Base-by-base conservation (phyloP, 495 filamentous ascomycete species). In the Hypoxylon perforatum region DNA sequence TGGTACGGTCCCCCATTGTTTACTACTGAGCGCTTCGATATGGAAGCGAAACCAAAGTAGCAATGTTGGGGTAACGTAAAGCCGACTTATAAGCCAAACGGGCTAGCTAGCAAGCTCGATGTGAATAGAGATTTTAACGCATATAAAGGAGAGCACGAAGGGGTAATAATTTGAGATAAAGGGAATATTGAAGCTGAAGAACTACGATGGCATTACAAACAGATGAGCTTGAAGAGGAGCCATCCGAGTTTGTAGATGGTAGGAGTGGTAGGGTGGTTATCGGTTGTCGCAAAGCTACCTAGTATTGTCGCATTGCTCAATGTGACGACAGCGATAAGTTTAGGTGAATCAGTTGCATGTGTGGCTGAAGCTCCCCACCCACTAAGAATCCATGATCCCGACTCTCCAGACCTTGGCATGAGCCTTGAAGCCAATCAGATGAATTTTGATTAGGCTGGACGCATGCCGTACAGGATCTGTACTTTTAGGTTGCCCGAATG, bases 341-440 rank as follows among this genome's bases (percentile, higher is more conserved):
- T 4, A n/a, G n/a, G n/a, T n/a, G n/a, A 33, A 33, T 33, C 30
- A 66, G 25, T 55, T 58, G 22, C 55, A 64, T 33, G 14, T 65
- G 65, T 72, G 69, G 69, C 69, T 72, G 54, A 51, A 72, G 69
- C 69, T 72, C 47, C 61, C 60, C 47, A 46, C 48, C n/a, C 47
- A 17, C 45, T 14, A 51, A 19, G 51, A 23, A 63, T 64, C 45
- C 22, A 12, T 25, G 36, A 50, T 19, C 36, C 33, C 33, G 15
- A 19, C 12, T 30, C 41, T 25, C 6, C 18, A 51, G 22, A 4
- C 8, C 50, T 55, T 56, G 58, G 61, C 36, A 44, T 42, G 18
- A 41, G 11, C 1, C 30, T 30, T 53, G 23, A n/a, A 17, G n/a
- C 59, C 58, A 63, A 63, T 59, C 4, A 15, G 9, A 39, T 30